Conservation (phyloP, 2,329 filamentous ascomycete genomes). For the Pseudogymnoascus verrucosus region DNA sequence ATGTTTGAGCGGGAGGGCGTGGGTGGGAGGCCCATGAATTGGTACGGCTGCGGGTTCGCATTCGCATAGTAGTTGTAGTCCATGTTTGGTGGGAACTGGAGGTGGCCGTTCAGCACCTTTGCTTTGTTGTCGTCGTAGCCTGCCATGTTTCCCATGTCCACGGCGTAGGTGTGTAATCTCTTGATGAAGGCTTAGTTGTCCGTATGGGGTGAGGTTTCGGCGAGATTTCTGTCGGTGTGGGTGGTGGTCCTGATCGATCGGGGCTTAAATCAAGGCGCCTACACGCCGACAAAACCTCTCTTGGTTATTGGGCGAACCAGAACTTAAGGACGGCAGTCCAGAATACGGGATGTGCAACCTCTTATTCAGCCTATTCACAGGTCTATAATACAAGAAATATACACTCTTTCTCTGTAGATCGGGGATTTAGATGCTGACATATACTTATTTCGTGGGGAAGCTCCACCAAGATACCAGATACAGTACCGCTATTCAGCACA, state of each 20-base stretch:
- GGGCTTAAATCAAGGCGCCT: not conserved
- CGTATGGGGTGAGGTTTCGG: not conserved
- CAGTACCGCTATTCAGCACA: not conserved
- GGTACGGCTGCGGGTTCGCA: slow-evolving; percentile 37
- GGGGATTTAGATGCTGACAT: not conserved
- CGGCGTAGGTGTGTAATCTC: not conserved
- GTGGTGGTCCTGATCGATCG: not conserved
- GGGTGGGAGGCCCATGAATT: slow-evolving; percentile 39
- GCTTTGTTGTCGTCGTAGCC: not conserved
- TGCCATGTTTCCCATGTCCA: not conserved
- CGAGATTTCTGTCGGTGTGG: not conserved
- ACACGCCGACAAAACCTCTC: not conserved
- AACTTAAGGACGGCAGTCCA: not conserved
- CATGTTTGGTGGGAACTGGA: slow-evolving; percentile 32
- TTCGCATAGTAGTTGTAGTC: slow-evolving; percentile 48
- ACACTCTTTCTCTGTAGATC: not conserved
- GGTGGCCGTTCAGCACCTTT: not conserved
- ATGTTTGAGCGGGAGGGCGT: slow-evolving; percentile 30
- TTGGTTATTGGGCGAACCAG: not conserved
- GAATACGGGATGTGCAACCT: not conserved
- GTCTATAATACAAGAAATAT: not conserved
- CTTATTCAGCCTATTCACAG: not conserved
- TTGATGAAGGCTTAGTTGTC: not conserved
- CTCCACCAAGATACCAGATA: not conserved
- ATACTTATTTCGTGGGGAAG: slow-evolving; percentile 6